Evolutionary conservation across 768 basidiomycete genomes (phyloP).

Genomic region (Pulveroboletus sp.): DNA sequence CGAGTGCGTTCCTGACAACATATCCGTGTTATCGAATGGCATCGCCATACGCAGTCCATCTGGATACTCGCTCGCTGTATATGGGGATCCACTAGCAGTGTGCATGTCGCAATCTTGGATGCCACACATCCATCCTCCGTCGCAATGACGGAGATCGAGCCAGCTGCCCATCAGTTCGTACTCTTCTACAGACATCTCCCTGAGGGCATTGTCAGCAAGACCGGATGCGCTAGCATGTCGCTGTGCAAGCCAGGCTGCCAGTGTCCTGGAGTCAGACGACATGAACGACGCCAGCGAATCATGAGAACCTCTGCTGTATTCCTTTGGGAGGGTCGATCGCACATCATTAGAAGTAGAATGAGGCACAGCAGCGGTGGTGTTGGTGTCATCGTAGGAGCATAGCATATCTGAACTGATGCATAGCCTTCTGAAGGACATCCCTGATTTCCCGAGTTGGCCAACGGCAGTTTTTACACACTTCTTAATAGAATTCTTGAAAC

Average conservation of each 20-base stretch:
- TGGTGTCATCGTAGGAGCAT: slow-evolving; percentile 6
- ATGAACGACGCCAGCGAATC: slow-evolving; percentile 26
- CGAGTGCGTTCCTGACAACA: slow-evolving; percentile 3
- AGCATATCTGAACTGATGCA: slow-evolving; percentile 8
- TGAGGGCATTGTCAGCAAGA: slow-evolving; percentile 21
- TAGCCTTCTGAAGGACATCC: slow-evolving; percentile 10
- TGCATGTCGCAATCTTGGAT: slow-evolving; percentile 27
- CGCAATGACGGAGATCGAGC: slow-evolving; percentile 28
- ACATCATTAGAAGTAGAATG: neutral
- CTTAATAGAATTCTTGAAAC: slow-evolving; percentile 30
- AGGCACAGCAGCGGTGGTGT: neutral
- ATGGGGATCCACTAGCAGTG: slow-evolving; percentile 32
- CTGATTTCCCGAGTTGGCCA: slow-evolving; percentile 14
- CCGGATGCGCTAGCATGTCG: slow-evolving; percentile 31
- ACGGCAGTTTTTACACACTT: slow-evolving; percentile 22
- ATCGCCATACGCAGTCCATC: slow-evolving; percentile 21
- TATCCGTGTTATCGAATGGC: slow-evolving; percentile 22
- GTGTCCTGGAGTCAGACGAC: slow-evolving; percentile 32
- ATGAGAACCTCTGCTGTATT: slow-evolving; percentile 14
- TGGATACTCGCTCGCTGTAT: slow-evolving; percentile 17
- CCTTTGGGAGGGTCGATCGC: neutral
- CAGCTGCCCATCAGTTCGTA: slow-evolving; percentile 49
- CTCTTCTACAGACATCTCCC: slow-evolving; percentile 41
- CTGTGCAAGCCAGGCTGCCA: slow-evolving; percentile 37
- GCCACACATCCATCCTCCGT: slow-evolving; percentile 27